These are phyloP conservation scores for Spathaspora arborariae DNA, from an alignment of 805 yeast species.

Conservation along the genomic window DNA sequence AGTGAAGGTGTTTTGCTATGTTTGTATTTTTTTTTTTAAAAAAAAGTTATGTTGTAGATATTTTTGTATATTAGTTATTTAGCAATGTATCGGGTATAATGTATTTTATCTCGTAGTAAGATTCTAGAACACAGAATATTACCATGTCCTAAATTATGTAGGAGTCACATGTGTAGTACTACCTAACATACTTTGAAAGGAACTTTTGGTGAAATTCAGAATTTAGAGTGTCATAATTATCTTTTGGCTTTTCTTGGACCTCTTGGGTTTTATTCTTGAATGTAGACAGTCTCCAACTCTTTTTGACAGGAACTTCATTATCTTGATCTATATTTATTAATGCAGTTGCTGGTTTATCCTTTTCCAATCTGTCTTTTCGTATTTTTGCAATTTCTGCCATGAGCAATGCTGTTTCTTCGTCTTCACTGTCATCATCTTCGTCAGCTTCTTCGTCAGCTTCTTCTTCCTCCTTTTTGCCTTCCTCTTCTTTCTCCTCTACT, in stretches of 20 bases:
- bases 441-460: conserved; percentile 4
- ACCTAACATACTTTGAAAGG: conserved; percentile 30
- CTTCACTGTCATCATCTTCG: conserved; percentile 7
- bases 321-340: conserved; percentile 5
- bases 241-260: conserved; percentile 18
- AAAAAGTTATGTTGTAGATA: not conserved
- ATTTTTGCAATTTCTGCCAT: conserved; percentile 17
- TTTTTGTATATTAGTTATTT: not conserved
- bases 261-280: conserved; percentile 15
- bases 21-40: not conserved
- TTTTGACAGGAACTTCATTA: conserved; percentile 13
- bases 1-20: not conserved
- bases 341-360: conserved; percentile 11
- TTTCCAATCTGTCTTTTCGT: conserved; percentile 12
- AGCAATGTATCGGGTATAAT: too few species aligned
- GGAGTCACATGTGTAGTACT: too few species aligned
- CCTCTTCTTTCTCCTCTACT: not conserved
- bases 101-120: too few species aligned
- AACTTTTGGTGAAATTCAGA: conserved; percentile 35
- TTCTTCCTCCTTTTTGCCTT: not conserved
- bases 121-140: too few species aligned
- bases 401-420: conserved; percentile 16
- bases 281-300: conserved; percentile 28
- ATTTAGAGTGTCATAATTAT: conserved; percentile 21
- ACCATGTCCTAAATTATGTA: too few species aligned